Evolutionary conservation across 2,329 filamentous ascomycete species (phyloP).

Genomic region (Taxawa tesnikishii): DNA sequence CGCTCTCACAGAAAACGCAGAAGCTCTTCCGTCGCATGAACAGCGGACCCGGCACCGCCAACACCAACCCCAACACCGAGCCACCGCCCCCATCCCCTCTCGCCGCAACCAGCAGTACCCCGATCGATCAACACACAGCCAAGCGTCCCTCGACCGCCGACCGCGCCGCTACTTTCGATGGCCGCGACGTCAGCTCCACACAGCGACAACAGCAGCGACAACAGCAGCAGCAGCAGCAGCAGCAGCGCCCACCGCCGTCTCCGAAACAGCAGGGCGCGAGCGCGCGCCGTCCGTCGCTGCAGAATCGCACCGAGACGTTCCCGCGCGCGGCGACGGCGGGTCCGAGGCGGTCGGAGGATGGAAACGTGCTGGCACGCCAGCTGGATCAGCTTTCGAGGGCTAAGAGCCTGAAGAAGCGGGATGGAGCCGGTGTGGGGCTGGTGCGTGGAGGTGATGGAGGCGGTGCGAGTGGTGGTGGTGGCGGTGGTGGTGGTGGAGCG

Average conservation of each 20-base stretch:
- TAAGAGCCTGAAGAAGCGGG: not conserved
- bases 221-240: not conserved
- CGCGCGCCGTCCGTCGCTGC: no score
- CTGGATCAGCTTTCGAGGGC: not conserved
- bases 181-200: not conserved
- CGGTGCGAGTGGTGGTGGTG: not conserved
- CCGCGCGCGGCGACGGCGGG: no score
- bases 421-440: not conserved
- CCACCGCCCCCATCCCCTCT: no score
- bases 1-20: slow-evolving; percentile 15
- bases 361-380: not conserved
- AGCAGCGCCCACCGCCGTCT: not conserved
- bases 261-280: not conserved
- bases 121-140: not conserved
- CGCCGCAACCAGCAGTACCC: no score
- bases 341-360: not conserved
- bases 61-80: no score
- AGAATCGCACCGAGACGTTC: no score
- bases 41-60: slow-evolving; percentile 6
- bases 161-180: no score
- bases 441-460: not conserved
- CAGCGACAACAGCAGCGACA: not conserved
- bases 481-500: not conserved
- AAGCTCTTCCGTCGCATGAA: slow-evolving; percentile 20
- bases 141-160: not conserved